Base-by-base conservation (phyloP, 352 stramenopile species). In the Globisporangium ultimum region DNA sequence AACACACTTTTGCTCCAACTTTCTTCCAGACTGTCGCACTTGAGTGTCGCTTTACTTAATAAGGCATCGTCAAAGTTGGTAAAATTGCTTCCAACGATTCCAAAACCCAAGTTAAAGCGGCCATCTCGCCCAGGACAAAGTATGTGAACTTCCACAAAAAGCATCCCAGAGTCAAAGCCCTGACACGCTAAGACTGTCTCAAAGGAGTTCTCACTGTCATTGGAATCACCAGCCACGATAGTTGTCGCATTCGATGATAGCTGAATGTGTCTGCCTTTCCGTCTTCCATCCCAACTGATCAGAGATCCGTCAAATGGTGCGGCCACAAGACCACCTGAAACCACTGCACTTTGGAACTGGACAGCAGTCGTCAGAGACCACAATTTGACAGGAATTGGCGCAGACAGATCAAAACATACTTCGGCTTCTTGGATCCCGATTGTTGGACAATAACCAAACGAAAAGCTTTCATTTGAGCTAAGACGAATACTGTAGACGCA, bases 121-220 rank as follows among this genome's bases (percentile, higher is more conserved):
- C 78, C 74, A 47, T 83, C 61, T 53, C 75, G 76, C 34, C 81
- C 84, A 11, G 70, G 60, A 20, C 70, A 67, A 10, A 91, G 46
- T 24, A 91, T 57, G 20, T 83, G 71, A 15, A 91, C 53, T 43
- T 93, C 81, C 6, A 81, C 55, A 53, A 82, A 93, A 42, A 91
- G 54, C 11, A 63, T 68, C 21, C 74, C 78, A 8, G 57, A 69
- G 9, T 80, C 61, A 40, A 91, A 91, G 0, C 67, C 66, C 50
- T 88, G 68, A 13, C 68, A 88, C 21, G 63, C 66, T 53, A 79
- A 58, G 34, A 93, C 72, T 11, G 72, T 89, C 48, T 91, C 84
- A 24, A 81, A 78, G 4, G 72, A 57, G 40, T 84, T 68, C 11
- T 80, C 66, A 9, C 51, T 61, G n/a, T 42, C 68, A 41, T 68